These are phyloP conservation scores for Malassezia japonica DNA, from an alignment of 1,284 basidiomycete species.

Conservation along the genomic window DNA sequence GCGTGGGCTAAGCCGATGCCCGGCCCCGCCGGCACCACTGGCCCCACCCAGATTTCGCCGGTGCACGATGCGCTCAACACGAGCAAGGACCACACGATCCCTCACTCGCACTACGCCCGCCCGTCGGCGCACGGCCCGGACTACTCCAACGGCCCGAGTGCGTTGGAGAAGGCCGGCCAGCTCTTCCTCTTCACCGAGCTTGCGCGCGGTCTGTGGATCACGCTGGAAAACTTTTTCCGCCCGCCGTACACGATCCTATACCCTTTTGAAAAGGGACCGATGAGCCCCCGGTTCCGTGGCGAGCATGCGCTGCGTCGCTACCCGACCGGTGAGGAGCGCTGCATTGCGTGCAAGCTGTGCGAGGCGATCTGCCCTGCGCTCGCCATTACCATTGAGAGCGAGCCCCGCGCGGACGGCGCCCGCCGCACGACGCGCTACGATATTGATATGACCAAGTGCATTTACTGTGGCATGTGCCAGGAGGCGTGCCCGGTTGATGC, in stretches of 20 bases:
- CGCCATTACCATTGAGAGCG: constrained; percentile 98
- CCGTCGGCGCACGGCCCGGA: constrained; percentile 32
- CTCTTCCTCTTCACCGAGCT: constrained; percentile 99
- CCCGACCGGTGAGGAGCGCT: constrained; percentile 95
- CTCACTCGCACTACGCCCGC: constrained; percentile 5
- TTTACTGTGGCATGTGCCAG: constrained; percentile 49
- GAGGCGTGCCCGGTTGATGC: constrained; percentile 99
- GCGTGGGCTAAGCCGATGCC: constrained; percentile 4
- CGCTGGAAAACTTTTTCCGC: constrained; percentile 94
- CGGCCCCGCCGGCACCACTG: constrained; percentile 5
- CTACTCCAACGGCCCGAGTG: constrained; percentile 58
- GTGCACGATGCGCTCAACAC: constrained; percentile 16
- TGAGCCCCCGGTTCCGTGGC: constrained; percentile 94
- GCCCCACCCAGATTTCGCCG: constrained; percentile 11
- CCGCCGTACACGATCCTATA: constrained; percentile 93
- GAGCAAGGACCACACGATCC: constrained; percentile 4
- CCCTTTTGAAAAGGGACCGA: constrained; percentile 74
- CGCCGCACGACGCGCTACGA: constrained; percentile 96
- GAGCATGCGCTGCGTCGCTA: constrained; percentile 98
- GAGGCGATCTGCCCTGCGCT: constrained; percentile 99
- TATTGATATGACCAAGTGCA: constrained; percentile 70
- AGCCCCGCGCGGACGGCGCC: constrained; percentile 87
- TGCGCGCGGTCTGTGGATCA: constrained; percentile 94
- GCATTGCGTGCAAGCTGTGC: constrained; percentile 98
- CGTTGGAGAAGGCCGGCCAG: constrained; percentile 78